These are phyloP conservation scores for Garcia nutans DNA, from an alignment of 345 rosid species.

Conservation along the genomic window DNA sequence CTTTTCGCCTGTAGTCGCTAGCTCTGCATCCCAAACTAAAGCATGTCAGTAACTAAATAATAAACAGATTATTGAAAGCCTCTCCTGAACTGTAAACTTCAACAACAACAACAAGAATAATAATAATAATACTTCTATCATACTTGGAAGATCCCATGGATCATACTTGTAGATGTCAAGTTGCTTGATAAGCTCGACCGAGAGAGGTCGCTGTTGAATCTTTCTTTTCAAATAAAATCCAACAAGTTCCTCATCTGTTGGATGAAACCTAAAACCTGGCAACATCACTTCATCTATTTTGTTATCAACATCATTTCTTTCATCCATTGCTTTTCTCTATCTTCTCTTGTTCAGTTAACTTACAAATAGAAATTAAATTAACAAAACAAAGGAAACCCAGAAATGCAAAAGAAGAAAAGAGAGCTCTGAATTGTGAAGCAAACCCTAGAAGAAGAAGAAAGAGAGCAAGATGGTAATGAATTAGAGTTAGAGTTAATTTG, in stretches of 20 bases:
- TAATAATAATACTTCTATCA: slow-evolving; percentile 4
- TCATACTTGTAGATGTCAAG: slow-evolving; percentile 87
- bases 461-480: slow-evolving; percentile 29
- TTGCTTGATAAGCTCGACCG: slow-evolving; percentile 76
- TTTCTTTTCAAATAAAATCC: slow-evolving; percentile 78
- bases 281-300: slow-evolving; percentile 68
- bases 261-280: slow-evolving; percentile 92
- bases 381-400: not conserved
- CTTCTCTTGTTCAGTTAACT: too few species aligned
- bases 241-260: slow-evolving; percentile 91
- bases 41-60: not conserved
- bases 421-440: not conserved
- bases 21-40: slow-evolving; percentile 33
- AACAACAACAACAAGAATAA: too few species aligned
- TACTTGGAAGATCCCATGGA: slow-evolving; percentile 98
- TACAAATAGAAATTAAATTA: not conserved
- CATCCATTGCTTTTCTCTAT: slow-evolving; percentile 41
- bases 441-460: slow-evolving; percentile 8
- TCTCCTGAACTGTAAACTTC: too few species aligned
- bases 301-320: slow-evolving; percentile 35
- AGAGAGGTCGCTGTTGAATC: slow-evolving; percentile 66
- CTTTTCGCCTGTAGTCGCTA: slow-evolving; percentile 74
- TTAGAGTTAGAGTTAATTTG: slow-evolving; percentile 33
- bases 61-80: too few species aligned
- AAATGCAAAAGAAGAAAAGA: not conserved